Percentiles rank a stretch among this genome's conserved stretches.
Evolutionary conservation across 1,284 basidiomycete species (phyloP).

Genomic region (Fistulinella cinereoalba): DNA sequence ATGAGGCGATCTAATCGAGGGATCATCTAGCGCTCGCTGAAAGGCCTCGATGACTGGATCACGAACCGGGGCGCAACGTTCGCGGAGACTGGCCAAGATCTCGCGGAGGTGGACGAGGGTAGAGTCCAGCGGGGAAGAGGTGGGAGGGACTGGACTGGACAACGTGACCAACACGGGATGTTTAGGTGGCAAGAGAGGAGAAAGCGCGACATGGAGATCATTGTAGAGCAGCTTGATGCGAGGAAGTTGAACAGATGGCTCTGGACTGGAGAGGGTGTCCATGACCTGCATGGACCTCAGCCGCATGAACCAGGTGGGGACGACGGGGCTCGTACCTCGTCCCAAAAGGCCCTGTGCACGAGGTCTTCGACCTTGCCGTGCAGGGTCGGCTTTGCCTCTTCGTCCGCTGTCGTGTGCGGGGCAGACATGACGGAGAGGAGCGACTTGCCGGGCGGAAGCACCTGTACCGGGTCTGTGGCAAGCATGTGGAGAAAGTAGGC

Average conservation of each 20-base stretch:
- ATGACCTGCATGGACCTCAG: conserved; percentile 38
- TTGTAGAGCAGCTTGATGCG: conserved; percentile 53
- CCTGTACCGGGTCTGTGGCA: conserved; percentile 51
- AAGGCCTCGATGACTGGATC: conserved; percentile 53
- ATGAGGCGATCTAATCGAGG: conserved; percentile 18
- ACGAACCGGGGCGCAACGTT: conserved; percentile 64
- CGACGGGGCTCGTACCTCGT: conserved; percentile 47
- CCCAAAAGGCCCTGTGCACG: conserved; percentile 67
- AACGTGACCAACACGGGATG: conserved; percentile 50
- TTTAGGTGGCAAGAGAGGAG: conserved; percentile 50
- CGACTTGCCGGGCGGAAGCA: conserved; percentile 68
- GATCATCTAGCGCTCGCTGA: conserved; percentile 39
- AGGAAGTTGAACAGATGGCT: conserved; percentile 44
- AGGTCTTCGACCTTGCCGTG: conserved; percentile 52
- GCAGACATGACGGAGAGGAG: conserved; percentile 58
- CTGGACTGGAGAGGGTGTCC: conserved; percentile 42
- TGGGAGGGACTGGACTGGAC: conserved; percentile 58
- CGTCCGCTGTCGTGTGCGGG: conserved; percentile 30
- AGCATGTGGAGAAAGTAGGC: conserved; percentile 63
- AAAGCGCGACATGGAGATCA: conserved; percentile 50
- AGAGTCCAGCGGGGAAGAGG: conserved; percentile 62
- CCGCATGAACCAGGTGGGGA: conserved; percentile 1
- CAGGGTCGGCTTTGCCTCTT: conserved; percentile 34
- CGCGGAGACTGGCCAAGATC: conserved; percentile 45
- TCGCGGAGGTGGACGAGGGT: conserved; percentile 50